Percentiles rank a stretch among this genome's conserved stretches.
Evolutionary conservation across 306 rosid species (phyloP).

Genomic region (Parietaria judaica): DNA sequence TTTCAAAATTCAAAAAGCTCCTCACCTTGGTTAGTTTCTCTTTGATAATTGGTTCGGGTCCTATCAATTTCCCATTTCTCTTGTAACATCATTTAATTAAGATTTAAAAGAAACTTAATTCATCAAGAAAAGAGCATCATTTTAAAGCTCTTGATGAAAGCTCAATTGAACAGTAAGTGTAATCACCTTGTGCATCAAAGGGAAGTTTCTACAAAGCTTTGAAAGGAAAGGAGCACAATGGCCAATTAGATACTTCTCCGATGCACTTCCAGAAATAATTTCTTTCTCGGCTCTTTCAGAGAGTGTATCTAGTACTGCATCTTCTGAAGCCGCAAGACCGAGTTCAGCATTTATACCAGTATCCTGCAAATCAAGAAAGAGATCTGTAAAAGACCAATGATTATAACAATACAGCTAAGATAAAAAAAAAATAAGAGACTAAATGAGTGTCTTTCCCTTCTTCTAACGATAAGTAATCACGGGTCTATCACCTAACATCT

Average conservation of each 20-base stretch:
- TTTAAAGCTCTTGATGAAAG: constrained; percentile 3
- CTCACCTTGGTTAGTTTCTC: too few species aligned
- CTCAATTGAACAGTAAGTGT: constrained; percentile 8
- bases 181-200: constrained; percentile 81
- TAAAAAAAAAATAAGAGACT: neutral
- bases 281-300: constrained; percentile 86
- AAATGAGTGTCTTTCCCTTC: too few species aligned
- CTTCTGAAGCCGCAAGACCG: constrained; percentile 94
- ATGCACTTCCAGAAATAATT: constrained; percentile 56
- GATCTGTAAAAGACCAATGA: neutral
- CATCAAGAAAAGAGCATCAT: neutral
- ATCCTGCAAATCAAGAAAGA: constrained; percentile 43
- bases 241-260: constrained; percentile 72
- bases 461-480: too few species aligned
- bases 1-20: too few species aligned
- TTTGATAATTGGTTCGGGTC: too few species aligned
- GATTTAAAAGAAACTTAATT: too few species aligned
- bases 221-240: constrained; percentile 64
- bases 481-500: neutral
- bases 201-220: constrained; percentile 81
- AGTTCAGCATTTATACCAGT: constrained; percentile 68
- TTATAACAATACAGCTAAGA: neutral
- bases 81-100: too few species aligned
- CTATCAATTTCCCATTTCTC: too few species aligned
- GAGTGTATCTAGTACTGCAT: constrained; percentile 76